These are phyloP conservation scores for Talaromyces funiculosus DNA, from an alignment of 2,329 filamentous ascomycete genomes.

Conservation along the genomic window DNA sequence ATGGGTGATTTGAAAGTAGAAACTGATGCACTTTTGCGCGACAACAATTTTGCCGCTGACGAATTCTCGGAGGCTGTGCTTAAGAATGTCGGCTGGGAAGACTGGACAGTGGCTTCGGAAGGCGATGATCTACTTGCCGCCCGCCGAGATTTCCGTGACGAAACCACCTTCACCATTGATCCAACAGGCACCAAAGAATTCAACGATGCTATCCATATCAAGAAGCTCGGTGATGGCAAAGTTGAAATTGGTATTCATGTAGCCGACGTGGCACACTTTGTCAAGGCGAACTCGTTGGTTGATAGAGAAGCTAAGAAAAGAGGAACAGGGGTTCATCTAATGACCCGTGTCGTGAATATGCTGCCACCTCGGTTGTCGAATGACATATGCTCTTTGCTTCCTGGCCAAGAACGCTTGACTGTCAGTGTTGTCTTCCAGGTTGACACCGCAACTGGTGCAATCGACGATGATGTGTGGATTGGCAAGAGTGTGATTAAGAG, in stretches of 20 bases:
- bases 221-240: constrained; percentile 72
- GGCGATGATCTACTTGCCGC: constrained; percentile 65
- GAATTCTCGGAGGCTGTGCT: constrained; percentile 96
- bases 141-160: constrained; percentile 83
- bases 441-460: constrained; percentile 72
- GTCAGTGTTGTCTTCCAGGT: constrained; percentile 92
- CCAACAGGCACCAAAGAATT: constrained; percentile 82
- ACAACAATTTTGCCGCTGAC: constrained; percentile 98
- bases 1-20: constrained; percentile 98
- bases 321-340: constrained; percentile 88
- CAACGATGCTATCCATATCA: constrained; percentile 89
- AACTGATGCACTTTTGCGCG: constrained; percentile 89
- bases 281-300: constrained; percentile 91
- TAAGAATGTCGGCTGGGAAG: constrained; percentile 84
- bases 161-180: constrained; percentile 88
- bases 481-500: constrained; percentile 94
- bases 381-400: constrained; percentile 80
- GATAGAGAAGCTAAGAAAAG: constrained; percentile 98
- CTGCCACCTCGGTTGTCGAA: constrained; percentile 78
- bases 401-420: constrained; percentile 82
- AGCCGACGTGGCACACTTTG: constrained; percentile 90
- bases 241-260: constrained; percentile 95
- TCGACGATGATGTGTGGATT: constrained; percentile 86
- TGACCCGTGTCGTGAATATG: constrained; percentile 83
- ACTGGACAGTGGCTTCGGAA: constrained; percentile 83